Conservation (phyloP, 805 yeast genomes). For the Myxozyma mucilagina region DNA sequence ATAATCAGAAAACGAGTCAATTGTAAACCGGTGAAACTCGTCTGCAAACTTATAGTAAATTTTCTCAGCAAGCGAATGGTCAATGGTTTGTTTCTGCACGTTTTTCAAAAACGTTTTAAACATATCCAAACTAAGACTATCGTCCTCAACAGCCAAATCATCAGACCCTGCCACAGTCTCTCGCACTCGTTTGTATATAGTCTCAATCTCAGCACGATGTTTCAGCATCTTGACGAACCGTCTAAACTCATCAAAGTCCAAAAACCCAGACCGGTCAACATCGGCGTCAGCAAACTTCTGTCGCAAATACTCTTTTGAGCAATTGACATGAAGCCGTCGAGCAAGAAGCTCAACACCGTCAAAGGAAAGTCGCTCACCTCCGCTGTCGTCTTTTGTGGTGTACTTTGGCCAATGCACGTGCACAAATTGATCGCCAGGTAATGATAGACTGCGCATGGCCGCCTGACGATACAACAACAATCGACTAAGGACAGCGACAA, state of each 20-base stretch:
- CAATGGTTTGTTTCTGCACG: constrained; percentile 51
- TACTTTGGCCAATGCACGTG: constrained; percentile 62
- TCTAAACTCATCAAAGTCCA: constrained; percentile 75
- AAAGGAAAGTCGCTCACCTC: constrained; percentile 47
- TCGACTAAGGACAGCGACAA: constrained; percentile 56
- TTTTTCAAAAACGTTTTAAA: constrained; percentile 46
- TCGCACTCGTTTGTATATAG: constrained; percentile 48
- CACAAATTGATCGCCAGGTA: constrained; percentile 64
- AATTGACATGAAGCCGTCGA: constrained; percentile 67
- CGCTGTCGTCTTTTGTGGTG: constrained; percentile 35
- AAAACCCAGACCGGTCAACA: constrained; percentile 48
- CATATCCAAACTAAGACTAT: constrained; percentile 14
- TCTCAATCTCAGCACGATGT: constrained; percentile 59
- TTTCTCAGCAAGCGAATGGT: constrained; percentile 38
- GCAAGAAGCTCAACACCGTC: constrained; percentile 69
- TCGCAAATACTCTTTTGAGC: constrained; percentile 55
- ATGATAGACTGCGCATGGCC: constrained; percentile 61
- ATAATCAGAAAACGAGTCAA: constrained; percentile 44
- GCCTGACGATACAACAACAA: constrained; percentile 60
- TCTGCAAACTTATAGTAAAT: constrained; percentile 46
- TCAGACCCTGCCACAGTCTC: constrained; percentile 30
- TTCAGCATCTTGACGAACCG: constrained; percentile 68
- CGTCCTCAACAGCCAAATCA: constrained; percentile 20
- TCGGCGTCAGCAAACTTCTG: constrained; percentile 58
- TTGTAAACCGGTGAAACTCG: constrained; percentile 28